phyloP scores from a whole-genome alignment of 192 early-diverging fungal genomes.

The Diversispora eburnea region DNA sequence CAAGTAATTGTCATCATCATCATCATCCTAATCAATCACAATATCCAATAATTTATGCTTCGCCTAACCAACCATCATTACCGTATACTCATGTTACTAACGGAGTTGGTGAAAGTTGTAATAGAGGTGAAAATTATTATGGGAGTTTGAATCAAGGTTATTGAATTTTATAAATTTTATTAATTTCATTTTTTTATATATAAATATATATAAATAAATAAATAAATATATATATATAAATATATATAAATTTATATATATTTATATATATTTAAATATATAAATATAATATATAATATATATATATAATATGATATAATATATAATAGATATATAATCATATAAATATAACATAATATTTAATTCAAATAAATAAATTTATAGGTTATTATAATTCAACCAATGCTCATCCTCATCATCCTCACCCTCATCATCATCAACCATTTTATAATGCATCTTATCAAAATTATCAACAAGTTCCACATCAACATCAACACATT shows the following conservation, averaged over 20 bases:
- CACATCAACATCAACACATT: slow-evolving; percentile 9
- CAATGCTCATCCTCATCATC: slow-evolving; percentile 5
- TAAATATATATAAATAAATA: neutral
- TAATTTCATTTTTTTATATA: neutral
- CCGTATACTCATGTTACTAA: slow-evolving; percentile 8
- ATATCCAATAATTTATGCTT: slow-evolving; percentile 24
- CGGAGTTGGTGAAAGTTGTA: too few species aligned
- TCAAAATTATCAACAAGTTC: slow-evolving; percentile 17
- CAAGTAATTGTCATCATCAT: neutral
- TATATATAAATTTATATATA: too few species aligned
- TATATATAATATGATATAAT: neutral
- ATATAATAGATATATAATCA: neutral
- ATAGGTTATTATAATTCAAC: slow-evolving; percentile 17
- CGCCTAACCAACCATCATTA: slow-evolving; percentile 23
- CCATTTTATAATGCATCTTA: slow-evolving; percentile 18
- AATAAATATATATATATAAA: neutral
- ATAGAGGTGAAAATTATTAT: neutral
- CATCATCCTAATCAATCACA: neutral
- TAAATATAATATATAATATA: too few species aligned
- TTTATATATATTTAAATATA: neutral
- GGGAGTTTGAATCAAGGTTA: slow-evolving; percentile 27
- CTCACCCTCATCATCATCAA: neutral
- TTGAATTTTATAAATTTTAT: neutral
- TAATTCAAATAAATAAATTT: neutral
- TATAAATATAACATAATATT: neutral